phyloP scores from a whole-genome alignment of 2,329 filamentous ascomycete species.

The Sporothrix dimorphospora region DNA sequence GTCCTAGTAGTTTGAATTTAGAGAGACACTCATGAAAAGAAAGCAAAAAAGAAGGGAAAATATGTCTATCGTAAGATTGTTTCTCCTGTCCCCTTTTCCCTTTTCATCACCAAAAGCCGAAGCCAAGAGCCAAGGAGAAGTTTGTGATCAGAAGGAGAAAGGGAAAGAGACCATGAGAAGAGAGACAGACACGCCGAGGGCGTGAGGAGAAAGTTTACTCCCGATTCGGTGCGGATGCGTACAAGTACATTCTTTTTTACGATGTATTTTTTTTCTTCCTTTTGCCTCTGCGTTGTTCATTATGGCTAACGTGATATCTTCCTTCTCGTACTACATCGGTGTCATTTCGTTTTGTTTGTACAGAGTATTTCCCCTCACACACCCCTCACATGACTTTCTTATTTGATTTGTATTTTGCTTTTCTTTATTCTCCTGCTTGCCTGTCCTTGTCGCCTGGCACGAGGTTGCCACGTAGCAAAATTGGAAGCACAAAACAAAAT shows the following conservation, averaged over 20 bases:
- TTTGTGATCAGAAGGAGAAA: neutral
- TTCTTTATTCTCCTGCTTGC: neutral
- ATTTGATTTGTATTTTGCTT: neutral
- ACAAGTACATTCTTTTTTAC: no score
- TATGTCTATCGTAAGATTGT: neutral
- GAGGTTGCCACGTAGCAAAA: neutral
- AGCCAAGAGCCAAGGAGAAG: neutral
- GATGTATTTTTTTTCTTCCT: neutral
- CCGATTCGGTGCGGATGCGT: neutral
- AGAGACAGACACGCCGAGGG: neutral
- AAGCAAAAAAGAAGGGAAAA: neutral
- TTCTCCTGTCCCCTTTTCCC: neutral
- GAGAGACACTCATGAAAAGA: neutral
- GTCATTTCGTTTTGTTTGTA: neutral
- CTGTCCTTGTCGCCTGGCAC: neutral
- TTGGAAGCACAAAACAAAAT: neutral
- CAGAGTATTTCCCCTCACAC: neutral
- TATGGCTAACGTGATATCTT: neutral
- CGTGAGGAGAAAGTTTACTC: neutral
- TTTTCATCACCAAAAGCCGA: conserved; percentile 9
- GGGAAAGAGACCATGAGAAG: neutral
- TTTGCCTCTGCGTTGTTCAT: neutral
- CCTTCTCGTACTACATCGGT: neutral
- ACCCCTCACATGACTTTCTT: neutral
- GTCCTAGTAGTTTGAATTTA: neutral